Evolutionary conservation across 2,329 filamentous ascomycete genomes (phyloP).

Genomic region (Nannizziopsis arthrosporioides): DNA sequence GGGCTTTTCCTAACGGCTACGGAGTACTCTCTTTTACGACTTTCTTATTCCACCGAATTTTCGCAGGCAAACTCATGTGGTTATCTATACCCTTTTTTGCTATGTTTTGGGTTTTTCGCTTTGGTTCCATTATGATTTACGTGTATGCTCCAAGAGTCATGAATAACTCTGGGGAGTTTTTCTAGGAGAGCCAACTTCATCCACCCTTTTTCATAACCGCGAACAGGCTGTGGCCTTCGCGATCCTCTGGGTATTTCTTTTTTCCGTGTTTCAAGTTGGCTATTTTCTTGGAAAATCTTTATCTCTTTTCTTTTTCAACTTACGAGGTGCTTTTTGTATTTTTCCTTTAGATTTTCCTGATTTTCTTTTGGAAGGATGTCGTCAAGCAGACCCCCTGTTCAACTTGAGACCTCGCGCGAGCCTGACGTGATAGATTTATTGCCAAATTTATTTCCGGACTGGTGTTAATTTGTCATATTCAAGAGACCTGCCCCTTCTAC

Average conservation of each 20-base stretch:
- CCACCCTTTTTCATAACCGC: background rate
- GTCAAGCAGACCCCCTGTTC: too few species aligned
- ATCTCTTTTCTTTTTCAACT: background rate
- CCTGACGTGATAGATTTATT: too few species aligned
- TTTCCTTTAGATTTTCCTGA: background rate
- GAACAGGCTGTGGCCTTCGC: background rate
- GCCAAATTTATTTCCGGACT: too few species aligned
- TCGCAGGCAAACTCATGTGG: constrained; percentile 1
- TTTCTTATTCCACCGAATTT: background rate
- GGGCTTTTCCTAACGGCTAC: background rate
- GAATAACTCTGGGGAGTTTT: constrained; percentile 2
- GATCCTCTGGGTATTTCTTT: background rate
- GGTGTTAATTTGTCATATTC: too few species aligned
- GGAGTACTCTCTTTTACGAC: background rate
- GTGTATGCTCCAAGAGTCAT: constrained; percentile 7
- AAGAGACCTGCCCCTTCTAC: too few species aligned
- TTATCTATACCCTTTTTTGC: constrained; percentile 4
- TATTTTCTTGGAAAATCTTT: background rate
- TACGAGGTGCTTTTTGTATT: background rate
- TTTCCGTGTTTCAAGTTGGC: background rate
- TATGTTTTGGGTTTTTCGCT: background rate
- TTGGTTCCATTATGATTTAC: constrained; percentile 1
- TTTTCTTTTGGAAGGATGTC: background rate
- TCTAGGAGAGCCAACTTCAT: constrained; percentile 4
- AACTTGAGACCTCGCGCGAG: too few species aligned